A percentile compares a stretch with the other conserved stretches of the same genome.
Evolutionary conservation across 2,329 filamentous ascomycete genomes (phyloP).

Genomic region (Alternaria incomplexa): DNA sequence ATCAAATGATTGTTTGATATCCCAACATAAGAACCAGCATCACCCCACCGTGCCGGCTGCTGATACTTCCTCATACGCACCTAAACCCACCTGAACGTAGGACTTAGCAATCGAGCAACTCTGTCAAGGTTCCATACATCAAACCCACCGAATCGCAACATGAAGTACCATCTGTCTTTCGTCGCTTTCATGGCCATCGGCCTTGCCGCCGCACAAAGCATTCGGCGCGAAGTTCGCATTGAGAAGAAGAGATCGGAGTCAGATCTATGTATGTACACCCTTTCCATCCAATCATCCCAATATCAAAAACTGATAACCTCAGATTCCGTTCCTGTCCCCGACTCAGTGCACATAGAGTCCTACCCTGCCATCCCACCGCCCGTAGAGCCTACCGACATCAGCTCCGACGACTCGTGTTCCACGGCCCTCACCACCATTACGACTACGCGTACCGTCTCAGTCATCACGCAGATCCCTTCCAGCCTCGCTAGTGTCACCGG

Average conservation of each 20-base stretch:
- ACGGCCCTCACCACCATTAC: not conserved
- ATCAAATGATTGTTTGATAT: not conserved
- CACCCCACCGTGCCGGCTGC: not conserved
- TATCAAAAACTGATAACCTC: not conserved
- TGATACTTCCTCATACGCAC: not conserved
- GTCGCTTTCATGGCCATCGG: constrained; percentile 46
- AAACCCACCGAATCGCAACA: constrained; percentile 12
- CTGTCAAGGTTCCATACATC: not conserved
- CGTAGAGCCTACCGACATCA: not conserved
- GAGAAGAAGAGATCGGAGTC: constrained; percentile 23
- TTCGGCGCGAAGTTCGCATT: constrained; percentile 29
- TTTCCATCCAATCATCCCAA: not conserved
- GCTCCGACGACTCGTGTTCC: not conserved
- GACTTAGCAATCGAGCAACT: not conserved
- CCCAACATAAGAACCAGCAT: not conserved
- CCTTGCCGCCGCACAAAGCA: constrained; percentile 44
- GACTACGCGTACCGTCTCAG: not conserved
- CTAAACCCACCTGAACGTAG: too few relatives aligned
- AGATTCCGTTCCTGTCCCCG: not conserved
- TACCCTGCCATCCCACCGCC: not conserved
- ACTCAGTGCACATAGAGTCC: not conserved
- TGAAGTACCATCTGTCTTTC: constrained; percentile 35
- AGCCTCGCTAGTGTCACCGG: not conserved
- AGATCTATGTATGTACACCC: constrained; percentile 31
- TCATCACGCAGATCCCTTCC: not conserved